Percentiles rank a stretch among this genome's conserved stretches.
phyloP scores from a whole-genome alignment of 2,329 filamentous ascomycete genomes.

The Torrubiella hemipterigena region DNA sequence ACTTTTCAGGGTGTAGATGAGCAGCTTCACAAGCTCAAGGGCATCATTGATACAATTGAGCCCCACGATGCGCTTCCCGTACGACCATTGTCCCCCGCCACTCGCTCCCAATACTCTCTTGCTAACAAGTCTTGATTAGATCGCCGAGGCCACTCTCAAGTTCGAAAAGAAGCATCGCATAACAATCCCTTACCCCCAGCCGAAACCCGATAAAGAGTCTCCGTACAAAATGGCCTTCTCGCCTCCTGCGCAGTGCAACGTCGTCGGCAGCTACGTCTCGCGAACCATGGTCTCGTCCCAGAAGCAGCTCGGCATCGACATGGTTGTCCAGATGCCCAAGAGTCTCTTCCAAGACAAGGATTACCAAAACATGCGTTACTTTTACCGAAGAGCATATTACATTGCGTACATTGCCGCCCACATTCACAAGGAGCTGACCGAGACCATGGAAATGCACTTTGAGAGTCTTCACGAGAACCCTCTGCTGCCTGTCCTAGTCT shows the following conservation, averaged over 20 bases:
- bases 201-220: constrained; percentile 60
- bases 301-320: constrained; percentile 52
- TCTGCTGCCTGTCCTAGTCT: constrained; percentile 56
- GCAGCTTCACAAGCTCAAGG: constrained; percentile 39
- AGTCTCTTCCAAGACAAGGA: constrained; percentile 86
- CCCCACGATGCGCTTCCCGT: constrained; percentile 39
- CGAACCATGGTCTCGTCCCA: constrained; percentile 60
- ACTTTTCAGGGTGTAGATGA: constrained; percentile 35
- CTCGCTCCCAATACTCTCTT: neutral
- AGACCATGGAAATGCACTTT: constrained; percentile 48
- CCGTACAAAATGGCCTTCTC: constrained; percentile 74
- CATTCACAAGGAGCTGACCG: constrained; percentile 45
- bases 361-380: constrained; percentile 84
- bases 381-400: constrained; percentile 89
- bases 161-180: constrained; percentile 58
- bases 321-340: constrained; percentile 76
- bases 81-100: constrained; percentile 13
- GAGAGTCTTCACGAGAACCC: constrained; percentile 59
- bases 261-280: constrained; percentile 76
- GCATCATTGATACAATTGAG: constrained; percentile 36
- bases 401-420: constrained; percentile 67
- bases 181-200: constrained; percentile 74
- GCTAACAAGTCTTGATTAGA: constrained; percentile 32
- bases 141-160: constrained; percentile 54
- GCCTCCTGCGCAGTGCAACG: constrained; percentile 68